Conservation (phyloP, 2,329 filamentous ascomycete genomes). For the Aspergillus unguis region DNA sequence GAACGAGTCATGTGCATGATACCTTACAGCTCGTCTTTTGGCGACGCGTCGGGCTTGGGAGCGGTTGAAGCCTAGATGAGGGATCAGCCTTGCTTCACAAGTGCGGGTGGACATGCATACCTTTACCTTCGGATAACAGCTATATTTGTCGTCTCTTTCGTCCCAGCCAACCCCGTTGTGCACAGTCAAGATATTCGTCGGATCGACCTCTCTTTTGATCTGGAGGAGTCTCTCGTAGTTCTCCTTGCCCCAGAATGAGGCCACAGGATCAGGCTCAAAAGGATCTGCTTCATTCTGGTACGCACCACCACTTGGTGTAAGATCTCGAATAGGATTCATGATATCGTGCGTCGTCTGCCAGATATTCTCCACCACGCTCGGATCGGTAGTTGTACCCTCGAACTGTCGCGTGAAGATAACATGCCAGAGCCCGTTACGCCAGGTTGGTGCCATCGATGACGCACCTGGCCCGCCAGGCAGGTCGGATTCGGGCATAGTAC, state of each 20-base stretch:
- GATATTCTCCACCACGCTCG: slow-evolving; percentile 9
- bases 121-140: slow-evolving; percentile 15
- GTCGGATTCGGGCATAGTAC: slow-evolving; percentile 8
- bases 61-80: background rate
- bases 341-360: slow-evolving; percentile 13
- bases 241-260: slow-evolving; percentile 16
- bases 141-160: slow-evolving; percentile 9
- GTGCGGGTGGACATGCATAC: background rate
- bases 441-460: slow-evolving; percentile 19
- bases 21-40: background rate
- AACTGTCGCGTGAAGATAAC: slow-evolving; percentile 12
- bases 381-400: slow-evolving; percentile 9
- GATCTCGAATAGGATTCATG: slow-evolving; percentile 15
- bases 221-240: slow-evolving; percentile 15
- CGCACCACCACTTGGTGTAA: slow-evolving; percentile 15
- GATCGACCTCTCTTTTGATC: slow-evolving; percentile 17
- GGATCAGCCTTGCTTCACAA: background rate
- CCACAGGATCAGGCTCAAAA: slow-evolving; percentile 13
- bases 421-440: slow-evolving; percentile 21
- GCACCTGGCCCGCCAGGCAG: slow-evolving; percentile 15
- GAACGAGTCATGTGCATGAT: no score
- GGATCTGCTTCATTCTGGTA: slow-evolving; percentile 19
- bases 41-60: background rate
- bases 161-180: slow-evolving; percentile 16
- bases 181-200: slow-evolving; percentile 14